Conservation (phyloP, 2,329 filamentous ascomycete genomes). For the Rugonectria rugulosa region DNA sequence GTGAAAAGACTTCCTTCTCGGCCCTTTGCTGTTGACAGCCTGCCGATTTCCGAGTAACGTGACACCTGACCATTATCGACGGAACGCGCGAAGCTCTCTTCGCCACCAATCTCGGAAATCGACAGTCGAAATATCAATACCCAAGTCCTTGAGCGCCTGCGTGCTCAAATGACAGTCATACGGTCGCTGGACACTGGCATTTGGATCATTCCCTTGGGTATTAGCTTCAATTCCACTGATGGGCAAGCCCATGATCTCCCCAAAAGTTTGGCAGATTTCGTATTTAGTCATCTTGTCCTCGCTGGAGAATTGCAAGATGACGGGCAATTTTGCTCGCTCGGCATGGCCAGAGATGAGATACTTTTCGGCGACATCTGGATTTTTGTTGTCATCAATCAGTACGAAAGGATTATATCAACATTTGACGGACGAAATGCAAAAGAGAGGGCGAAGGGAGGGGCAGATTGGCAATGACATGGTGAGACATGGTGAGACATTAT, state of each 20-base stretch:
- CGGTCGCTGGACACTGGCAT: slow-evolving; percentile 76
- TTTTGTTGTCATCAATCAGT: neutral
- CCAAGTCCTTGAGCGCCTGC: slow-evolving; percentile 73
- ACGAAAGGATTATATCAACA: neutral
- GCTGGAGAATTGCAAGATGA: slow-evolving; percentile 82
- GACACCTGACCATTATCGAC: slow-evolving; percentile 50
- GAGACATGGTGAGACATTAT: slow-evolving; percentile 19
- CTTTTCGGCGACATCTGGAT: slow-evolving; percentile 71
- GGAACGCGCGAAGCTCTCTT: slow-evolving; percentile 66
- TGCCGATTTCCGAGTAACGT: neutral
- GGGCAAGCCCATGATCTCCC: slow-evolving; percentile 79
- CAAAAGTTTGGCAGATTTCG: slow-evolving; percentile 81
- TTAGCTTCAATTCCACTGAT: slow-evolving; percentile 73
- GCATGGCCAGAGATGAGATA: slow-evolving; percentile 62
- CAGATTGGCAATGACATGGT: no score
- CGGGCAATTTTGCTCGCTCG: slow-evolving; percentile 65
- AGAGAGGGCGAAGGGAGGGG: neutral
- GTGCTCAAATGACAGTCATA: slow-evolving; percentile 91
- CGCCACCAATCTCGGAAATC: slow-evolving; percentile 87
- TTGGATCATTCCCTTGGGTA: slow-evolving; percentile 75
- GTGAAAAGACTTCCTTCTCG: no score
- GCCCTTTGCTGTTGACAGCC: neutral
- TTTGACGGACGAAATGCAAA: neutral
- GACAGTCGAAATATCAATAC: slow-evolving; percentile 75
- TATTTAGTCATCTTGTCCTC: slow-evolving; percentile 91